Base-by-base conservation (phyloP, 441 rosid species). In the Theobroma grandiflorum region DNA sequence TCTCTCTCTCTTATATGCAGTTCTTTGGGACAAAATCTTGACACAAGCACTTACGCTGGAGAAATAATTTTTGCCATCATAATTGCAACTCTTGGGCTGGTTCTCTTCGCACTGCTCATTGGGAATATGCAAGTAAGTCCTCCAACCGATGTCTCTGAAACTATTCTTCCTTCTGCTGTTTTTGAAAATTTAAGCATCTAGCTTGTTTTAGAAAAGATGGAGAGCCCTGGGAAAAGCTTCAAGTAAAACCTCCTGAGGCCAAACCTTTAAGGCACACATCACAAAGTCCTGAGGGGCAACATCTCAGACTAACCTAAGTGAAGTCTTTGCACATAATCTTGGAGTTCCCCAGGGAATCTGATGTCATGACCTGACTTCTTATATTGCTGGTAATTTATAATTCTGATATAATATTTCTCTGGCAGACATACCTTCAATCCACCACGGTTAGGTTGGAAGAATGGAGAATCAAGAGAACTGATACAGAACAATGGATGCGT, bases 401-500 rank as follows among this genome's bases (percentile, higher is more conserved):
- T 80, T 53, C 31, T 61, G 64, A 52, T 45, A 0, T n/a, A 50
- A 31, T 52, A 40, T 77, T 84, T 71, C 11, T 9, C 37, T 82
- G 67, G 88, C 92, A 95, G 95, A 91, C 93, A 31, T 95, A 93
- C 80, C 83, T 95, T 15, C 97, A 95, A 78, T 93, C 97, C 1
- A 93, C 96, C 1, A 93, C 97, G 0, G 87, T 92, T n/a, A 90
- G 94, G 22, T 83, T 96, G 61, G 98, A 96, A 85, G 95, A 96
- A 45, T 94, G 99, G 99, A 92, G 97, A 83, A 88, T 92, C 82
- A 90, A 75, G 87, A 90, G 95, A 85, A 94, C 93, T 4, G 99
- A 94, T 82, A 88, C 93, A 20, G 98, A 96, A 64, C 96, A 90
- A 79, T 96, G 98, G 99, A 96, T 96, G 97, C 93, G 58, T 26